A percentile compares a stretch with the other conserved stretches of the same genome.
Conservation (phyloP, 2,329 filamentous ascomycete genomes). For the Aureobasidium zeae region DNA sequence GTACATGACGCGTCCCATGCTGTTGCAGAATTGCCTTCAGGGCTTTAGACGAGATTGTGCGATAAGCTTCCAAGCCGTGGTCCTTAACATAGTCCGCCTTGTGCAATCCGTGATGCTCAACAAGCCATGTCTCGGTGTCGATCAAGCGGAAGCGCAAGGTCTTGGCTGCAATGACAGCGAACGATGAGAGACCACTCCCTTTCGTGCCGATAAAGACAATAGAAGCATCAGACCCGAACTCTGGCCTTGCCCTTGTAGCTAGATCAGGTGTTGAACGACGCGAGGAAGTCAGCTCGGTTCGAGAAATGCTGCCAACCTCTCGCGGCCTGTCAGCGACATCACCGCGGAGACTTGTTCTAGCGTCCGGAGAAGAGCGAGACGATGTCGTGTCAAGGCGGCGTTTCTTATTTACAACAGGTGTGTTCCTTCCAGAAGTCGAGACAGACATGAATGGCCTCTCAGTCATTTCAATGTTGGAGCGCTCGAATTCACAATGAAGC, state of each 20-base stretch:
- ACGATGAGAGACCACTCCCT: slow-evolving; percentile 65
- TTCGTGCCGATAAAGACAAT: slow-evolving; percentile 62
- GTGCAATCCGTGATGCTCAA: slow-evolving; percentile 53
- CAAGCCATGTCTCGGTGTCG: slow-evolving; percentile 60
- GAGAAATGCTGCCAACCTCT: too few species aligned
- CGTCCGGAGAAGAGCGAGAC: background rate
- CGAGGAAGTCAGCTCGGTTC: background rate
- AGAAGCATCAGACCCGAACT: slow-evolving; percentile 54
- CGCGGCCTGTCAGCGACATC: background rate
- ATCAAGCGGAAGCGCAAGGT: slow-evolving; percentile 59
- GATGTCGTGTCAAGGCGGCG: background rate
- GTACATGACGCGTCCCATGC: slow-evolving; percentile 54
- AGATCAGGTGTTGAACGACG: background rate
- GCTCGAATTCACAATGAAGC: too few species aligned
- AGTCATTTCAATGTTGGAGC: too few species aligned
- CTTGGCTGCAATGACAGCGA: slow-evolving; percentile 65
- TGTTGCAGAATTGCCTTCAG: slow-evolving; percentile 50
- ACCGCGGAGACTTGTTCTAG: too few species aligned
- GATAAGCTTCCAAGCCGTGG: slow-evolving; percentile 54
- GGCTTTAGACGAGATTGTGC: slow-evolving; percentile 52
- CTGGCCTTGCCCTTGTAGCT: background rate
- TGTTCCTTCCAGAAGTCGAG: too few species aligned
- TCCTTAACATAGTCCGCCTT: slow-evolving; percentile 54
- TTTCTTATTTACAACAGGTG: too few species aligned
- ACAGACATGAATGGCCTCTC: too few species aligned